Evolutionary conservation across 306 rosid genomes (phyloP).

Genomic region (Castanea sativa): DNA sequence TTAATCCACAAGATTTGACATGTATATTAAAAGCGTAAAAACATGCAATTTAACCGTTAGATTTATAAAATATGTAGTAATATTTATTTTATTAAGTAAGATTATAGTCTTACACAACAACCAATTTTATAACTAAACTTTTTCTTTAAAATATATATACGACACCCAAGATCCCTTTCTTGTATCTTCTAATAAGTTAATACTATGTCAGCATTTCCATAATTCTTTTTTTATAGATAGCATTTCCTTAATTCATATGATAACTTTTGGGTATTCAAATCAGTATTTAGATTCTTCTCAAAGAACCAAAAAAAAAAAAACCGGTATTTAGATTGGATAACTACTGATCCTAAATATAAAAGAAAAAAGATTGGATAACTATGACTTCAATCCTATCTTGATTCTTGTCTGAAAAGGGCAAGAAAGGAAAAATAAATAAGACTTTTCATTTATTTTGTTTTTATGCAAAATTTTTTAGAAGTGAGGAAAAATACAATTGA

Average conservation of each 20-base stretch:
- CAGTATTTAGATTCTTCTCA: too few relatives aligned
- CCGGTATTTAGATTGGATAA: too few relatives aligned
- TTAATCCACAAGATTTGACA: too few relatives aligned
- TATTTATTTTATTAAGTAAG: too few relatives aligned
- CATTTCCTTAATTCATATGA: too few relatives aligned
- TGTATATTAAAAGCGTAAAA: fast-evolving
- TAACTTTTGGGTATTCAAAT: too few relatives aligned
- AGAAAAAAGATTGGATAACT: background rate
- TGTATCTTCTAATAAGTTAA: background rate
- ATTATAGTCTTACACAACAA: too few relatives aligned
- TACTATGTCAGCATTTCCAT: background rate
- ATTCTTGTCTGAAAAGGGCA: background rate
- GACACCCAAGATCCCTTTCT: background rate
- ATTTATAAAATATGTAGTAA: too few relatives aligned
- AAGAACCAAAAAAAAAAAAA: too few relatives aligned
- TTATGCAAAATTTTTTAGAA: background rate
- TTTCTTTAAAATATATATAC: background rate
- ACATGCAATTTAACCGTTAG: fast-evolving
- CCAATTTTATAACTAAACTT: fast-evolving
- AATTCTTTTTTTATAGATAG: background rate
- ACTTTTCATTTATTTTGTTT: background rate
- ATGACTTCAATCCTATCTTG: background rate
- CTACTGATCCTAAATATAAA: too few relatives aligned
- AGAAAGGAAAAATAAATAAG: background rate
- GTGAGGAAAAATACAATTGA: background rate